phyloP scores from a whole-genome alignment of 306 rosid species.

The Bauhinia variegata region DNA sequence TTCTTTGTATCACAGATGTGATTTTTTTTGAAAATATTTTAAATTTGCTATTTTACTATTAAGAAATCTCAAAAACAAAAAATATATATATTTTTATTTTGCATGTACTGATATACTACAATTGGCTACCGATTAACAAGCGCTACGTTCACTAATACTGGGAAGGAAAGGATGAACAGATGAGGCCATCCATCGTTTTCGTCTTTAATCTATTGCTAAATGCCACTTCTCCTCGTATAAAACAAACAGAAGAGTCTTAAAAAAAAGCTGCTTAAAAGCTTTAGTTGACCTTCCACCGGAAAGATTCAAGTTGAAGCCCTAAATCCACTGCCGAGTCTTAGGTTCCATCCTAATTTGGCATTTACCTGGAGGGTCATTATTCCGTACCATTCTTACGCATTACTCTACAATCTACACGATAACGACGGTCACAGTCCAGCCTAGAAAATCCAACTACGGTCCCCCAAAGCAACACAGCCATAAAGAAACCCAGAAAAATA shows the following conservation, averaged over 20 bases:
- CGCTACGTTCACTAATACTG: not conserved
- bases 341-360: not conserved
- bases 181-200: conserved; percentile 32
- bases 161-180: conserved; percentile 10
- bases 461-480: conserved; percentile 45
- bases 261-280: not conserved
- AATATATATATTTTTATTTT: too few species aligned
- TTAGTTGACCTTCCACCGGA: conserved; percentile 7
- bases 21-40: too few species aligned
- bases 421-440: conserved; percentile 26
- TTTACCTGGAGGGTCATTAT: conserved; percentile 35
- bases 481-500: conserved; percentile 35
- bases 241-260: conserved; percentile 2
- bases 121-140: too few species aligned
- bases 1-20: too few species aligned
- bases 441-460: conserved; percentile 59
- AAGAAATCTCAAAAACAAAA: too few species aligned
- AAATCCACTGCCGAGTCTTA: not conserved
- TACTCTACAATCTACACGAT: conserved; percentile 38
- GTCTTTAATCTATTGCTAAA: not conserved
- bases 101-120: too few species aligned
- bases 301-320: conserved; percentile 10
- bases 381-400: conserved; percentile 8
- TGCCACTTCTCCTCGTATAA: conserved; percentile 16
- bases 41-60: too few species aligned